Base-by-base conservation (phyloP, 306 rosid species). In the Nissolia schottii region DNA sequence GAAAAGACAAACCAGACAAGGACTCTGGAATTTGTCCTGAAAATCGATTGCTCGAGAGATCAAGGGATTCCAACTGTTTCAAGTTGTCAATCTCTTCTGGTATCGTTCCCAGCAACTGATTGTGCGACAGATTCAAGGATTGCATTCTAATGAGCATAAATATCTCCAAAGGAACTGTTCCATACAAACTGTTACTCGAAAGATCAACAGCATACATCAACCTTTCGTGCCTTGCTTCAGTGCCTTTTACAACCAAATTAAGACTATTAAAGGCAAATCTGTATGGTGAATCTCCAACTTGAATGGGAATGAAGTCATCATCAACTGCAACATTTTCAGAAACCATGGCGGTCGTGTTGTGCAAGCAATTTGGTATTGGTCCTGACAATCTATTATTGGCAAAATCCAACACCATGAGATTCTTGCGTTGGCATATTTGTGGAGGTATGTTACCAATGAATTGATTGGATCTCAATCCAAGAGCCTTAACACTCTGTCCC, bases 41-140 rank as follows among this genome's bases (percentile, higher is more conserved):
- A n/a, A 82, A n/a, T n/a, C n/a, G n/a, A n/a, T n/a, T n/a, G n/a
- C n/a, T n/a, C n/a, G n/a, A n/a, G n/a, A n/a, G n/a, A n/a, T n/a
- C n/a, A n/a, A n/a, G n/a, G n/a, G n/a, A n/a, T n/a, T n/a, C n/a
- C n/a, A n/a, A n/a, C n/a, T 0, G 7, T n/a, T 46, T n/a, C 51
- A 68, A 13, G 14, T 64, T 5, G 1, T 78, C 80, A 23, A 82
- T 74, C 14, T 23, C 43, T 5, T 56, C 1, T 20, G 88, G 70
- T 24, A 84, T 77, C 1, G 12, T 12, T 14, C 81, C 85, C 11
- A 18, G 7, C 11, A 84, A 50, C 24, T 50, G 70, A 56, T 84
- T 80, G 2, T 31, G 34, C 4, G 83, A 61, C 11, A 84, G 71
- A 61, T 80, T 75, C 69, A 84, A 40, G 3, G 60, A 69, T 0